Evolutionary conservation across 768 basidiomycete genomes (phyloP), one percentile per base, ranked within the genome.

Genomic region (Pulveroboletus ravenelii): DNA sequence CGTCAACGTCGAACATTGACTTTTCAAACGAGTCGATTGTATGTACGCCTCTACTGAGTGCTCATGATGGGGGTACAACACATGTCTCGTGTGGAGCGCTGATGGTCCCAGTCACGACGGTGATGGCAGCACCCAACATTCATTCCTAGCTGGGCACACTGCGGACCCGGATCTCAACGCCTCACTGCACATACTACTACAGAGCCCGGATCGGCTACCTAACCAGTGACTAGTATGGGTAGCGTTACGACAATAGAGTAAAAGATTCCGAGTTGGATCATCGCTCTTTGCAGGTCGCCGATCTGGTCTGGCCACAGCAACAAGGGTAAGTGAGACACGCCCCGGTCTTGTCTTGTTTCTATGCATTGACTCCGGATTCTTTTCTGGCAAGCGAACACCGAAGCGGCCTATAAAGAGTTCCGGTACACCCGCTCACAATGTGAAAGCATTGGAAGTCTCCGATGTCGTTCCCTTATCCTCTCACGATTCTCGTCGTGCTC

Each of bases 401-500:
- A 38, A 31, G 15, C 37, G 2, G 15, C 23, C 35, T 62, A 63
- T 63, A 63, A 27, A 62, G 51, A 60, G 13, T 23, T 30, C 15
- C 9, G 35, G 27, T 15, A 7, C 5, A 32, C 40, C 25, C 30
- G 3, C 9, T 41, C 35, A 14, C 30, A 6, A 57, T 58, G 54
- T 37, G 42, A 40, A 43, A 46, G 27, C 20, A 10, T n/a, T 31
- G 30, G 15, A 43, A 43, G 2, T 34, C 13, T 41, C 31, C 49
- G 13, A 64, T 64, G 63, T 44, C 53, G 17, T 17, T 61, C 31
- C 51, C 55, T 43, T 42, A 43, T 37, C 10, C 48, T 14, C 39
- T 66, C 37, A 41, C 52, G 1, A 25, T 53, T 23, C 50, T 66
- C 30, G 49, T 65, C 25, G 66, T 50, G 1, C 52, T 66, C 41